These are phyloP conservation scores for Stemphylium lycopersici DNA, from an alignment of 2,329 filamentous ascomycete genomes.

Conservation along the genomic window DNA sequence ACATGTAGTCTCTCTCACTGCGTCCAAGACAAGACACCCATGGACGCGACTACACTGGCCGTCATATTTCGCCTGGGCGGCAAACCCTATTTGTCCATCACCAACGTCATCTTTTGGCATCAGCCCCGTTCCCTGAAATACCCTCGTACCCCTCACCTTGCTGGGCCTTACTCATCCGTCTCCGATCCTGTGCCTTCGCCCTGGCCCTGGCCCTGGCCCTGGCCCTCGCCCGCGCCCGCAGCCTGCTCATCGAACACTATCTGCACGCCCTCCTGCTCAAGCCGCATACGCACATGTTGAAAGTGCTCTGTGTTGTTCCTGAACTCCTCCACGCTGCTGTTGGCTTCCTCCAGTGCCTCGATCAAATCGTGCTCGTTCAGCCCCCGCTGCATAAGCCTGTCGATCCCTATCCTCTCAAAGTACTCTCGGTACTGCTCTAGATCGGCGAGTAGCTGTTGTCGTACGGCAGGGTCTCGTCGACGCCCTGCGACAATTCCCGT, in stretches of 20 bases:
- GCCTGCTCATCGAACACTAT: slow-evolving; percentile 31
- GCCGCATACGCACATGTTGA: slow-evolving; percentile 19
- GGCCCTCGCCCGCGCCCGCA: neutral
- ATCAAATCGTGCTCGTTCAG: slow-evolving; percentile 29
- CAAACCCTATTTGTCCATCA: neutral
- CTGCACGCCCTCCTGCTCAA: slow-evolving; percentile 36
- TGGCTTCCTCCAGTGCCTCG: slow-evolving; percentile 25
- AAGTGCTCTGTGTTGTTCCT: slow-evolving; percentile 34
- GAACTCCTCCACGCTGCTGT: slow-evolving; percentile 36
- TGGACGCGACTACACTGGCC: neutral
- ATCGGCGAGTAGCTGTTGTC: slow-evolving; percentile 30
- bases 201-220: neutral
- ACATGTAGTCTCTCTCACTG: slow-evolving; percentile 6
- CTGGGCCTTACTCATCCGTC: slow-evolving; percentile 16
- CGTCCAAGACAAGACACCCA: slow-evolving; percentile 7
- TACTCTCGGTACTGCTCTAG: slow-evolving; percentile 36
- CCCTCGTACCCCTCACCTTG: neutral
- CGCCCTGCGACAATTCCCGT: neutral
- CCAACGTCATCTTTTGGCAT: neutral
- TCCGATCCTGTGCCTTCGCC: slow-evolving; percentile 14
- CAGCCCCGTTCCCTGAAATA: neutral
- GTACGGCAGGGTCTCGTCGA: slow-evolving; percentile 10
- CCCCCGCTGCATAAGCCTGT: slow-evolving; percentile 21
- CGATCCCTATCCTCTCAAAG: slow-evolving; percentile 35
- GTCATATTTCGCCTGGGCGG: slow-evolving; percentile 1